These are phyloP conservation scores for Dothistroma pini DNA, from an alignment of 2,329 filamentous ascomycete species.

Conservation along the genomic window DNA sequence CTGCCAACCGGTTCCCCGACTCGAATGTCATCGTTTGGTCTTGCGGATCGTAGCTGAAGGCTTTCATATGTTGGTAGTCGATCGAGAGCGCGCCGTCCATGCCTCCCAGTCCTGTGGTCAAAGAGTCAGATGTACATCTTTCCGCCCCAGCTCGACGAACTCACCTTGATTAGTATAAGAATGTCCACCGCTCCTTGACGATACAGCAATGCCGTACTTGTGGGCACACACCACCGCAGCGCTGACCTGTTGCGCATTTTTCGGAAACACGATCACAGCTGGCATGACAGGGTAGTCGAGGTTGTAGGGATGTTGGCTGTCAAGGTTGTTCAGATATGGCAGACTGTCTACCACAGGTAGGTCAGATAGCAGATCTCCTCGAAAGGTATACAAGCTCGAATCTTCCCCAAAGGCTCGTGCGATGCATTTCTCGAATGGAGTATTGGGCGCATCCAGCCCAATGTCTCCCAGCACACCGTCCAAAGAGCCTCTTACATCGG, in stretches of 20 bases:
- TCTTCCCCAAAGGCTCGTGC: constrained; percentile 12
- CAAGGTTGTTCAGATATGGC: background rate
- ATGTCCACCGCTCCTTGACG: constrained; percentile 20
- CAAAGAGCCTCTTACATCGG: background rate
- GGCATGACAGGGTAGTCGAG: constrained; percentile 15
- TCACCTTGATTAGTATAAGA: constrained; percentile 17
- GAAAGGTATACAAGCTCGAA: constrained; percentile 15
- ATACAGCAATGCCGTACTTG: constrained; percentile 13
- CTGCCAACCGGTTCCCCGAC: constrained; percentile 14
- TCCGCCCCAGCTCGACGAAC: background rate
- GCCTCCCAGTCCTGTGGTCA: constrained; percentile 13
- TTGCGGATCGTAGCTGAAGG: constrained; percentile 13
- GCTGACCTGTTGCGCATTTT: constrained; percentile 13
- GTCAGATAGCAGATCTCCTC: constrained; percentile 13
- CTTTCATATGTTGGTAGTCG: constrained; percentile 17
- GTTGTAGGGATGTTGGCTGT: constrained; percentile 14
- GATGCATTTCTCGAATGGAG: constrained; percentile 18
- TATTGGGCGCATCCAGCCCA: background rate
- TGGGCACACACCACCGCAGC: constrained; percentile 16
- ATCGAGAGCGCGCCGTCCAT: constrained; percentile 12
- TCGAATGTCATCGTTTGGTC: constrained; percentile 15
- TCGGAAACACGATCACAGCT: constrained; percentile 17
- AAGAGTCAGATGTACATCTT: background rate
- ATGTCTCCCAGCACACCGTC: constrained; percentile 1
- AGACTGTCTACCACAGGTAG: constrained; percentile 6